These are phyloP conservation scores for Dactylonectria estremocensis DNA, from an alignment of 2,329 filamentous ascomycete species.

Conservation along the genomic window DNA sequence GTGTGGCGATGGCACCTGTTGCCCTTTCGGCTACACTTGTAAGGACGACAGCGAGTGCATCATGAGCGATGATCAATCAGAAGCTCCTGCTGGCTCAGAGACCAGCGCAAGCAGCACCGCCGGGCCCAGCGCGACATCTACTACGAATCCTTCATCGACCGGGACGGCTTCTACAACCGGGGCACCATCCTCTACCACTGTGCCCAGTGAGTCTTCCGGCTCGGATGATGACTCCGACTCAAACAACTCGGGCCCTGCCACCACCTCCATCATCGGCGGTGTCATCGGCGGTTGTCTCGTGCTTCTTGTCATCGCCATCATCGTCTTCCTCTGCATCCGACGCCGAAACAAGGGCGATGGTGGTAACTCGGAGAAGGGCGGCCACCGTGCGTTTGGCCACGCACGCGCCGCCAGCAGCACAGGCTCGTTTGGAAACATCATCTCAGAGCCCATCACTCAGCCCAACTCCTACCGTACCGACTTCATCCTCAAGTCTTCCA, in stretches of 20 bases:
- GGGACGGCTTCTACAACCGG: slow-evolving; percentile 38
- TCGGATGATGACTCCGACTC: slow-evolving; percentile 30
- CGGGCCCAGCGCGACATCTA: slow-evolving; percentile 37
- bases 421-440: slow-evolving; percentile 59
- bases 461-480: slow-evolving; percentile 64
- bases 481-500: slow-evolving; percentile 63
- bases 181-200: slow-evolving; percentile 34
- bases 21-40: slow-evolving; percentile 81
- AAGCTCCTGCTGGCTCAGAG: slow-evolving; percentile 52
- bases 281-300: slow-evolving; percentile 63
- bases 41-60: slow-evolving; percentile 65
- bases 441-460: slow-evolving; percentile 70
- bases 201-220: slow-evolving; percentile 32
- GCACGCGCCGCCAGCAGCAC: slow-evolving; percentile 41
- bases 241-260: slow-evolving; percentile 48
- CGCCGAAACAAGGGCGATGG: slow-evolving; percentile 47
- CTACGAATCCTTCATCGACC: slow-evolving; percentile 42
- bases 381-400: slow-evolving; percentile 30
- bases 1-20: slow-evolving; percentile 73
- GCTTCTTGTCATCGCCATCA: slow-evolving; percentile 57
- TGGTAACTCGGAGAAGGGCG: slow-evolving; percentile 40
- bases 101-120: slow-evolving; percentile 44
- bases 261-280: slow-evolving; percentile 63
- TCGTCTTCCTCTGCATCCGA: slow-evolving; percentile 59
- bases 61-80: slow-evolving; percentile 65